Percentiles rank a stretch among this genome's conserved stretches.
phyloP scores from a whole-genome alignment of 2,329 filamentous ascomycete genomes.

The Lomentospora prolificans region DNA sequence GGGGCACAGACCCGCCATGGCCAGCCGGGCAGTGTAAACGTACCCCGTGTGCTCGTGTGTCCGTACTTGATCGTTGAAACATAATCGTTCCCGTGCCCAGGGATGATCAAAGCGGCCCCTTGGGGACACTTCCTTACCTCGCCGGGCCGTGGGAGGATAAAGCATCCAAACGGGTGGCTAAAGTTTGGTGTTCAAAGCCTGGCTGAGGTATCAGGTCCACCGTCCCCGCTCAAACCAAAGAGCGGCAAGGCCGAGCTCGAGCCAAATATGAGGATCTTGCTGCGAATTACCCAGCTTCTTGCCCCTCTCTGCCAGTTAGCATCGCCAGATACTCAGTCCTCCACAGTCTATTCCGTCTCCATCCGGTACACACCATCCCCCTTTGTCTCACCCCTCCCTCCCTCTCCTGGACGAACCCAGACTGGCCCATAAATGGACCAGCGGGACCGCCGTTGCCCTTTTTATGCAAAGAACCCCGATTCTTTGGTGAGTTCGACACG shows the following conservation, averaged over 20 bases:
- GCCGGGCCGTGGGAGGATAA: background rate
- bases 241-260: background rate
- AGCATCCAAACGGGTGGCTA: background rate
- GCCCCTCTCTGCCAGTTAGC: background rate
- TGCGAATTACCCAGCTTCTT: background rate
- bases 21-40: background rate
- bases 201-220: background rate
- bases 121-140: background rate
- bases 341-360: background rate
- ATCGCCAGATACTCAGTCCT: background rate
- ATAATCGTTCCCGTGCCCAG: background rate
- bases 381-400: background rate
- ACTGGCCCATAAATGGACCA: too few species aligned
- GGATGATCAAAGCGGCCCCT: background rate
- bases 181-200: background rate
- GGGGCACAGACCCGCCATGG: background rate
- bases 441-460: too few species aligned
- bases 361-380: background rate
- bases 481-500: too few species aligned
- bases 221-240: background rate
- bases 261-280: background rate
- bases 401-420: too few species aligned
- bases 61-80: slow-evolving; percentile 1
- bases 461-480: too few species aligned
- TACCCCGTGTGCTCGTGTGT: background rate